A percentile compares a stretch with the other conserved stretches of the same genome.
phyloP scores from a whole-genome alignment of 1,284 basidiomycete species.

The Anthracocystis setariae region DNA sequence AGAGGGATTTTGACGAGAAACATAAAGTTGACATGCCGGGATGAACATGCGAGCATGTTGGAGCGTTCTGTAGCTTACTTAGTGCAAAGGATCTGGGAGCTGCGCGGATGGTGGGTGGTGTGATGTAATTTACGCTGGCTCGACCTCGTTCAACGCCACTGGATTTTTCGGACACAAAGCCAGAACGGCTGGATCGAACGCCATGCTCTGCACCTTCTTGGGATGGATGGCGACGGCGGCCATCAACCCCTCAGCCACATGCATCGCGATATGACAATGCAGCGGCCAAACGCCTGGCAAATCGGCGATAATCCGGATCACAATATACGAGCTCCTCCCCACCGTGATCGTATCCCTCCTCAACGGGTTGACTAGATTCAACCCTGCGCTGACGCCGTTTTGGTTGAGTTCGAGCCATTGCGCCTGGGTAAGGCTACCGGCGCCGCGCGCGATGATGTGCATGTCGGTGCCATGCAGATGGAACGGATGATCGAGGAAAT shows the following conservation, averaged over 20 bases:
- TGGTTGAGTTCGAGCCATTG: conserved; percentile 30
- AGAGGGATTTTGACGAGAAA: too few species aligned
- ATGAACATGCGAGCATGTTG: too few species aligned
- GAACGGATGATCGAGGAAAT: conserved; percentile 64
- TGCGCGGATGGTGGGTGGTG: too few species aligned
- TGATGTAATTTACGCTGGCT: conserved; percentile 23
- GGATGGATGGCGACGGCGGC: conserved; percentile 58
- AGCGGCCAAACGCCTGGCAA: conserved; percentile 53
- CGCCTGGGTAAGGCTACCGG: conserved; percentile 52
- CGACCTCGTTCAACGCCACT: conserved; percentile 14
- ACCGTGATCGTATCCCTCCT: conserved; percentile 69
- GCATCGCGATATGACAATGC: conserved; percentile 60
- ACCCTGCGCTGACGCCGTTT: background rate
- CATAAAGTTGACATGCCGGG: too few species aligned
- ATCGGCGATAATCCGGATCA: conserved; percentile 56
- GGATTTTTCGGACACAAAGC: conserved; percentile 30
- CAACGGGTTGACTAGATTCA: conserved; percentile 66
- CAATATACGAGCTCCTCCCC: conserved; percentile 40
- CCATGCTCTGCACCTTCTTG: conserved; percentile 39
- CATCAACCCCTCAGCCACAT: conserved; percentile 54
- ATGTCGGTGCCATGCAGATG: conserved; percentile 52
- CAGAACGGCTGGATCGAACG: conserved; percentile 43
- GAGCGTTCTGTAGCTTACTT: too few species aligned
- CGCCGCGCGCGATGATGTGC: conserved; percentile 65
- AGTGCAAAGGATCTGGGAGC: too few species aligned